Base-by-base conservation (phyloP, 495 filamentous ascomycete species). In the Aspergillus heteromorphus region DNA sequence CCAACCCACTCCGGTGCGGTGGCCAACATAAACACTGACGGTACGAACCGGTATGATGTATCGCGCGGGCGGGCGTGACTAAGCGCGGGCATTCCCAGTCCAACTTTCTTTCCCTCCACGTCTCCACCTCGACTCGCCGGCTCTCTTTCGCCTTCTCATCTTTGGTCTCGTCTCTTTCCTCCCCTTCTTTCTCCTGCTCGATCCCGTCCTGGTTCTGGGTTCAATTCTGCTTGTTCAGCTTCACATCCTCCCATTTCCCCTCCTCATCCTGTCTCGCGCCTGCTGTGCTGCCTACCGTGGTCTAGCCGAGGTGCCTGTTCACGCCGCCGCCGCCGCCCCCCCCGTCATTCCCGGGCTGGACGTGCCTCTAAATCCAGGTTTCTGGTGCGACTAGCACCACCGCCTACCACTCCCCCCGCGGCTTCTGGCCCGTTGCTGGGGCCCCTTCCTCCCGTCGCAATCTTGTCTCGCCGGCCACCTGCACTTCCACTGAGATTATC, bases 331-430 rank as follows among this genome's bases (percentile, higher is more conserved):
- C n/a, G n/a, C n/a, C 60, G 51, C 56, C 45, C 48, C 48, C 59
- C 54, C 52, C 53, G 48, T 56, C 40, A 50, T 64, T 60, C 52
- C 61, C 63, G 59, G 60, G 62, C 60, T 67, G 62, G 60, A 63
- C 41, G 57, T 36, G 57, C 59, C 49, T 54, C 47, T 49, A 41
- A 51, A 51, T 48, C 55, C 58, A 56, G 45, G 21, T 47, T 47
- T 47, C 43, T 29, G 43, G 43, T 47, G 43, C 43, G 43, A 47
- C 23, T 47, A 56, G 41, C 38, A 59, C 45, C 56, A 54, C 62
- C 58, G 51, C 54, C 58, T 50, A 23, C 40, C 53, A 20, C 45
- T 51, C 23, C 41, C 53, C 49, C 61, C 55, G 53, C 52, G 45
- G 47, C 42, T 54, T 52, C 49, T 51, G 36, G 48, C 51, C 61